These are phyloP conservation scores for Cucurbitaria berberidis DNA, from an alignment of 2,329 filamentous ascomycete species.

Conservation along the genomic window DNA sequence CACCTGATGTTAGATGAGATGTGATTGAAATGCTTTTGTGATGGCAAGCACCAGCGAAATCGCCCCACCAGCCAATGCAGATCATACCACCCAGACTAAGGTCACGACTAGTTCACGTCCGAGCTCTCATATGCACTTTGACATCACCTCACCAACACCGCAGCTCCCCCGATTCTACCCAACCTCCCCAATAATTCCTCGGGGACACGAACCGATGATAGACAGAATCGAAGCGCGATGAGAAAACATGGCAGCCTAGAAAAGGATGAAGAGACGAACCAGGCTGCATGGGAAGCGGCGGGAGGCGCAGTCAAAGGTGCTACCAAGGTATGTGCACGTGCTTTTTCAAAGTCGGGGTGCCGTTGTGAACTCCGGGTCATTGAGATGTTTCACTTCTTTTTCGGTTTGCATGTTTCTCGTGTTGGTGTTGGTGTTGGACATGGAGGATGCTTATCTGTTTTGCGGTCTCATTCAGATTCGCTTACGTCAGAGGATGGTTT, in stretches of 20 bases:
- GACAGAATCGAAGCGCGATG: constrained; percentile 42
- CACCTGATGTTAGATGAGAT: too few species aligned
- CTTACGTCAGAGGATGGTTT: not conserved
- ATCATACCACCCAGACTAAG: too few species aligned
- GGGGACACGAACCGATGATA: not conserved
- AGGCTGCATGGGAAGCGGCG: constrained; percentile 74
- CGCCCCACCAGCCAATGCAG: too few species aligned
- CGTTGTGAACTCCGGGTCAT: not conserved
- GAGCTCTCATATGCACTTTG: constrained; percentile 22
- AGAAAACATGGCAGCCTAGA: constrained; percentile 62
- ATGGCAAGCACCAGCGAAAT: not conserved
- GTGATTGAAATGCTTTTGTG: too few species aligned
- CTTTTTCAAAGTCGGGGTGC: not conserved
- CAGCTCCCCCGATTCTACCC: not conserved
- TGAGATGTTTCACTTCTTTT: not conserved
- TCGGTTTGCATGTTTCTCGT: not conserved
- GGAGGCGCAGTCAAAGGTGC: constrained; percentile 71
- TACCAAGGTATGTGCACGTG: constrained; percentile 59
- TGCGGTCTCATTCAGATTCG: not conserved
- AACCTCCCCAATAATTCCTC: not conserved
- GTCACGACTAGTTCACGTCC: constrained; percentile 4
- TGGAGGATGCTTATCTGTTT: not conserved
- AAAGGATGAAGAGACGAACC: constrained; percentile 69
- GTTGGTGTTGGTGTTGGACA: not conserved
- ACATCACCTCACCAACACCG: constrained; percentile 21